phyloP scores from a whole-genome alignment of 371 early-diverging fungal genomes.

The Gilbertella persicaria region DNA sequence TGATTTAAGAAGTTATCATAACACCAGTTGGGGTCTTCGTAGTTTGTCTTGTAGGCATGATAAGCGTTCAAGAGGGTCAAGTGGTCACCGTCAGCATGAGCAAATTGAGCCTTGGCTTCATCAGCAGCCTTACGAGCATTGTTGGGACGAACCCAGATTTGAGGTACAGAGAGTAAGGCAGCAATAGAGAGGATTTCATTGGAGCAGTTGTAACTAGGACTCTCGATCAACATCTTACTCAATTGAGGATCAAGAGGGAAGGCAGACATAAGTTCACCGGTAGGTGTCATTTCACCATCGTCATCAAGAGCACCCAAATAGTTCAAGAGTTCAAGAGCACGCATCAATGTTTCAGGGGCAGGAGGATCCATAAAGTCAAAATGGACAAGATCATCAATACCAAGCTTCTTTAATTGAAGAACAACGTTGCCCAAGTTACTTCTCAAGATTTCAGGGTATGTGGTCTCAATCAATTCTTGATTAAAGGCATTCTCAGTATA shows the following conservation, averaged over 20 bases:
- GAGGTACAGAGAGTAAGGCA: conserved; percentile 89
- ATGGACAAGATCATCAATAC: conserved; percentile 88
- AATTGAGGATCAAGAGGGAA: conserved; percentile 94
- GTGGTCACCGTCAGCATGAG: conserved; percentile 90
- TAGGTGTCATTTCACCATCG: conserved; percentile 81
- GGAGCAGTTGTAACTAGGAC: conserved; percentile 84
- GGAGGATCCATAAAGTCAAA: conserved; percentile 96
- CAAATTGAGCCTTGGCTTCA: conserved; percentile 90
- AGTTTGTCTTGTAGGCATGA: conserved; percentile 80
- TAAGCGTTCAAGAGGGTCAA: conserved; percentile 94
- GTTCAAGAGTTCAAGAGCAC: conserved; percentile 88
- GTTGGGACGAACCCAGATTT: conserved; percentile 88
- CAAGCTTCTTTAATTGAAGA: conserved; percentile 85
- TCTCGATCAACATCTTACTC: conserved; percentile 80
- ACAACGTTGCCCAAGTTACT: conserved; percentile 85
- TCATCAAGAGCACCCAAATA: conserved; percentile 90
- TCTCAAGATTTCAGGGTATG: conserved; percentile 89
- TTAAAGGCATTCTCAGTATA: conserved; percentile 89
- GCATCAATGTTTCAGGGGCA: conserved; percentile 89
- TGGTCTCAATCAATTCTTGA: conserved; percentile 81
- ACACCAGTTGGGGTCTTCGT: conserved; percentile 86
- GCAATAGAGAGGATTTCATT: conserved; percentile 93
- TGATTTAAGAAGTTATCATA: conserved; percentile 88
- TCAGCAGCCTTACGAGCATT: conserved; percentile 88
- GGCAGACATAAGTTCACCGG: conserved; percentile 83